A percentile compares a stretch with the other conserved stretches of the same genome.
Evolutionary conservation across 768 basidiomycete species (phyloP).

Genomic region (Lepiota venenata): DNA sequence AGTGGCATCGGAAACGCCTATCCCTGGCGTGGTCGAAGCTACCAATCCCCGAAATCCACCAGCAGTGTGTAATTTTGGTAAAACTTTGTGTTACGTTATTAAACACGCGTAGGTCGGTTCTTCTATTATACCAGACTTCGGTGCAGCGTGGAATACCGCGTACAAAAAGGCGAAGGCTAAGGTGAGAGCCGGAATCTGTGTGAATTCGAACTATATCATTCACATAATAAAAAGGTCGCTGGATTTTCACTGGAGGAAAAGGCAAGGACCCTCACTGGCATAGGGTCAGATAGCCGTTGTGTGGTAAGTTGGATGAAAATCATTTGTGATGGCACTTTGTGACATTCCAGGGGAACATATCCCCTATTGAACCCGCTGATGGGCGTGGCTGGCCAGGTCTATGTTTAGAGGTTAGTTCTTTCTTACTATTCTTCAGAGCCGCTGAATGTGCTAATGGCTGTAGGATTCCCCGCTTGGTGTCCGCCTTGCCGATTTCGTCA

Average conservation of each 20-base stretch:
- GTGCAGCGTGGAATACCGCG: conserved; percentile 58
- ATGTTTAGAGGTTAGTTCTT: conserved; percentile 79
- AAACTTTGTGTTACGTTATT: not conserved
- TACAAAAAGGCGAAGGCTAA: conserved; percentile 54
- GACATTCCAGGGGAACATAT: conserved; percentile 63
- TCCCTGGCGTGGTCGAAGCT: conserved; percentile 11
- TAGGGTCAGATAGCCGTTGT: conserved; percentile 63
- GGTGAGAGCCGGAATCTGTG: conserved; percentile 31
- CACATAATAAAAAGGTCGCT: conserved; percentile 32
- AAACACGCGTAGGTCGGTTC: conserved; percentile 26
- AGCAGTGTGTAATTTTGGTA: conserved; percentile 30
- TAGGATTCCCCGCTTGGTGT: conserved; percentile 78
- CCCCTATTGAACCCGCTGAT: conserved; percentile 37
- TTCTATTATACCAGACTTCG: conserved; percentile 41
- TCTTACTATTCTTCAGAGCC: too few relatives aligned
- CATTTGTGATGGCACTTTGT: too few relatives aligned
- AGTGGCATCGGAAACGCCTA: conserved; percentile 50
- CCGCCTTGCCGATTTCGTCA: conserved; percentile 67
- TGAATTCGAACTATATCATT: conserved; percentile 3
- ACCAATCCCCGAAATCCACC: conserved; percentile 42
- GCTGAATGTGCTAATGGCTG: not conserved
- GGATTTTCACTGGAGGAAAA: conserved; percentile 60
- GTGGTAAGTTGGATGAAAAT: too few relatives aligned
- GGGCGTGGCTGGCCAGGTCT: conserved; percentile 61
- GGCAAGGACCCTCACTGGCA: conserved; percentile 61